Base-by-base conservation (phyloP, 2,329 filamentous ascomycete genomes). In the Nectriaceae sp. region DNA sequence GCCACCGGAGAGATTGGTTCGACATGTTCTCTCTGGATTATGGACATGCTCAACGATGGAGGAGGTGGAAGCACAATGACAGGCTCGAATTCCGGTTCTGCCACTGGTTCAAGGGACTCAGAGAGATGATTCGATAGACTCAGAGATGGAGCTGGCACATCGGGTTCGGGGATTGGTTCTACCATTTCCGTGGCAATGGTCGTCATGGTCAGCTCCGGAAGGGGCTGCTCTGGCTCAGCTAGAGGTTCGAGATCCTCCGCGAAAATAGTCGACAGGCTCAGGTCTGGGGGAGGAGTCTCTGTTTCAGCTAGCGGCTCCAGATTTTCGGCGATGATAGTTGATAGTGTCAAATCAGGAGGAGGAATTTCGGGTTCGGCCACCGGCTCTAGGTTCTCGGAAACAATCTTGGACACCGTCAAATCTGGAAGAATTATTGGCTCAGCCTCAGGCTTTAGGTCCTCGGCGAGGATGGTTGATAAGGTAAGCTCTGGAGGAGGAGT, bases 391-490 rank as follows among this genome's bases (percentile, higher is more conserved):
- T 55, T 40, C 43, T 69, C 54, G 4, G 55, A 54, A 16, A 62
- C 20, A 26, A 69, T 60, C 5, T 46, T 47, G 2, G 65, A 57
- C 31, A 69, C 50, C 35, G 45, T 61, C 40, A 70, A 47, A 4
- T 53, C 44, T 36, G 55, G 52, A 45, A 55, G 52, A 19, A 55
- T 42, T 39, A 61, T 60, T 15, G 64, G 65, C 47, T 64, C 63
- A 4, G 58, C 55, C 35, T 52, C 50, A 16, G 64, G 65, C 41
- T 62, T 62, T 15, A 56, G 40, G 31, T 66, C 57, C 51, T 76
- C 67, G 2, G 63, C 56, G 33, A 70, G 65, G 24, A 77, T 68
- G 3, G 49, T 54, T 0, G 75, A 75, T 16, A 77, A 54, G 38
- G 61, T 69, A 26, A 76, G 61, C 1, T 43, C 15, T 10, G 62